A percentile compares a stretch with the other conserved stretches of the same genome.
These are phyloP conservation scores for Purpureocillium takamizusanense DNA, from an alignment of 2,329 filamentous ascomycete genomes.

Conservation along the genomic window DNA sequence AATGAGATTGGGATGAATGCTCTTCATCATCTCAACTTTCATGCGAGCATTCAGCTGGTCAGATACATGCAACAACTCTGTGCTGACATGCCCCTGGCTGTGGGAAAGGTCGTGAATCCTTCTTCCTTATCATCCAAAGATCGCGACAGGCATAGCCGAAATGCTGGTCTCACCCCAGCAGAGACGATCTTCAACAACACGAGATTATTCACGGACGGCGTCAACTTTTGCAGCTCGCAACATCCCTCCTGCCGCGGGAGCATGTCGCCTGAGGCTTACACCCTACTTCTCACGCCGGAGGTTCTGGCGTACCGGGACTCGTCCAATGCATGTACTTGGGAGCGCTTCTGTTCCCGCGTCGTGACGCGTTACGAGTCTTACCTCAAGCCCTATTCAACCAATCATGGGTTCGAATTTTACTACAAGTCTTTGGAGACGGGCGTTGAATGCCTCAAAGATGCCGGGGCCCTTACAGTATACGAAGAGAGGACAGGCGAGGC, in stretches of 20 bases:
- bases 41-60: constrained; percentile 13
- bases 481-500: constrained; percentile 2
- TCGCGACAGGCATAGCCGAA: background rate
- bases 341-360: constrained; percentile 13
- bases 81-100: constrained; percentile 6
- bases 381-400: background rate
- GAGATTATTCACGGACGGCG: constrained; percentile 1
- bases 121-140: too few species aligned
- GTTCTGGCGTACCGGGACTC: constrained; percentile 11
- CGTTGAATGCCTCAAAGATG: background rate
- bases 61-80: constrained; percentile 13
- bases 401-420: background rate
- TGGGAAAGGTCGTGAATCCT: background rate
- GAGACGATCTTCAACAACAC: constrained; percentile 21
- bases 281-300: constrained; percentile 14
- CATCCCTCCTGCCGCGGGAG: constrained; percentile 15
- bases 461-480: background rate
- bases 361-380: background rate
- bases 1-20: constrained; percentile 9
- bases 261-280: constrained; percentile 8
- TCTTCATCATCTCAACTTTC: constrained; percentile 16
- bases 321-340: constrained; percentile 13
- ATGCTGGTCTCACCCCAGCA: constrained; percentile 12
- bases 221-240: background rate
- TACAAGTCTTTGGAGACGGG: background rate